Evolutionary conservation across 2,329 filamentous ascomycete species (phyloP), one percentile per base, ranked within the genome.

Genomic region (Cyphellophora attinorum): DNA sequence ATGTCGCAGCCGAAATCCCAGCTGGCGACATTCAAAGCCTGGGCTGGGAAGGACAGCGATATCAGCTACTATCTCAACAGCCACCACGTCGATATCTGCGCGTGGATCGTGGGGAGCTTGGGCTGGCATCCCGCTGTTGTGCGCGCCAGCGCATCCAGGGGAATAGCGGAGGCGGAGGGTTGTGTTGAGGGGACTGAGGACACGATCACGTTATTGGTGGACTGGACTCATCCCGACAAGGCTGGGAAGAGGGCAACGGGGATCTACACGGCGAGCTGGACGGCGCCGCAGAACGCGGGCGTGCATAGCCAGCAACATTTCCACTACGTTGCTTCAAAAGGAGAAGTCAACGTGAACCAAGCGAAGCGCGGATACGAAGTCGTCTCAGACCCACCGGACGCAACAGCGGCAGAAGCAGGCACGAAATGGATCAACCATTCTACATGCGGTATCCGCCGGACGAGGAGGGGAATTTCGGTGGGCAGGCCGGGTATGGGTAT

Each of bases 301-400:
- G 86, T 95, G n/a, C 89, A 95, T 63, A 89, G 81, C 2, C 93
- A 93, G 59, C 88, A 95, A 64, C 91, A 94, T 64, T 95, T 95
- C 68, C 88, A 95, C 62, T 94, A 91, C 64, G 80, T 95, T 64
- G 88, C 76, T 3, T 73, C 75, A 40, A 75, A 79, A 37, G 88
- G 88, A 45, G 88, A 95, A 64, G 77, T 95, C 50, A 76, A 84
- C 40, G 75, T 93, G 51, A 85, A 95, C 65, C 89, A 95, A 64
- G 88, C 86, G 29, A 93, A 93, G 70, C 76, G 88, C 35, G 88
- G 88, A 31, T 95, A 95, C 62, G 86, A 95, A 53, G 81, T 95
- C 8, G 85, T 88, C n/a, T 82, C 86, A 46, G 88, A 95, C 56
- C 71, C 74, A 28, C 55, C 59, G 30, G 72, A 72, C 8, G 47